phyloP scores from a whole-genome alignment of 306 rosid genomes.

The Prosopis cineraria region DNA sequence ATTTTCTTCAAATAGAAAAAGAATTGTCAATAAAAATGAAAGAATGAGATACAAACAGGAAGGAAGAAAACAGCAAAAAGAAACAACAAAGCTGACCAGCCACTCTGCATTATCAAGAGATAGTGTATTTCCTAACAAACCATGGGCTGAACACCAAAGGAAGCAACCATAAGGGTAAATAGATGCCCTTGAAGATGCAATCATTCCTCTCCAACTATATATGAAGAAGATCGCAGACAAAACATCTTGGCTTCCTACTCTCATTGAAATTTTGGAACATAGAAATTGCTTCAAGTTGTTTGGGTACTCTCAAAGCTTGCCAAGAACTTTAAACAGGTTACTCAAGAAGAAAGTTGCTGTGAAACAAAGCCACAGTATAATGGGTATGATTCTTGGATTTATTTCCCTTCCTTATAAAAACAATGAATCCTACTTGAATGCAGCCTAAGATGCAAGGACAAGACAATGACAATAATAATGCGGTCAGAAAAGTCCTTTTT shows the following conservation, averaged over 20 bases:
- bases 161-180: neutral
- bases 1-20: neutral
- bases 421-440: neutral
- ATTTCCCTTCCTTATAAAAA: neutral
- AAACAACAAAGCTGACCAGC: neutral
- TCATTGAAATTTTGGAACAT: neutral
- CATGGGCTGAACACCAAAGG: neutral
- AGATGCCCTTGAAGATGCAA: neutral
- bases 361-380: neutral
- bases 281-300: neutral
- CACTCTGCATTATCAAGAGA: neutral
- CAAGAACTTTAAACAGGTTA: neutral
- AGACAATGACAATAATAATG: neutral
- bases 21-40: neutral
- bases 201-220: neutral
- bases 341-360: neutral
- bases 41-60: neutral
- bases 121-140: neutral
- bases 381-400: neutral
- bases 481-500: neutral
- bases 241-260: neutral
- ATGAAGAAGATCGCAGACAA: neutral
- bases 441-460: neutral
- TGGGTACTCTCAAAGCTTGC: neutral
- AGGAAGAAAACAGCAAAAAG: neutral